A percentile compares a stretch with the other conserved stretches of the same genome.
Conservation (phyloP, 2,329 filamentous ascomycete species). For the Fusarium sp. region DNA sequence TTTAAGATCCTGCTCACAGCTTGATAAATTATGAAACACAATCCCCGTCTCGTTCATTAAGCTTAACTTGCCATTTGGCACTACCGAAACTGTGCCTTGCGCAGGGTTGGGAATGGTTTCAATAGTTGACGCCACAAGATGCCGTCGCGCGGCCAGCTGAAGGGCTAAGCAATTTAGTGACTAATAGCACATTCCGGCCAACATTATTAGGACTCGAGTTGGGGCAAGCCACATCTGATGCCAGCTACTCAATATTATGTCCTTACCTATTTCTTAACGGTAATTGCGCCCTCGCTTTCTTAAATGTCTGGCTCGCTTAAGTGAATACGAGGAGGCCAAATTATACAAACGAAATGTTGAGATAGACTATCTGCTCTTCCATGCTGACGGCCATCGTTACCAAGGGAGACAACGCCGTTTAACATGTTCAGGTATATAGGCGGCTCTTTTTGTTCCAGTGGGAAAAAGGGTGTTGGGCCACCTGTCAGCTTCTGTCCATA, state of each 20-base stretch:
- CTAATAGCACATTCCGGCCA: constrained; percentile 6
- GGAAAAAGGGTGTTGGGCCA: too few relatives aligned
- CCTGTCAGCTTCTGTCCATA: too few relatives aligned
- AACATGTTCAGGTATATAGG: too few relatives aligned
- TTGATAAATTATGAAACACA: background rate
- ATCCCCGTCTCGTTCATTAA: background rate
- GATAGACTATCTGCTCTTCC: too few relatives aligned
- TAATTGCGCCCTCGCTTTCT: too few relatives aligned
- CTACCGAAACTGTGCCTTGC: background rate
- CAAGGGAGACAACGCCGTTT: background rate
- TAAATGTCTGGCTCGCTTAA: too few relatives aligned
- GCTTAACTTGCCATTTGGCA: background rate
- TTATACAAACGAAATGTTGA: too few relatives aligned
- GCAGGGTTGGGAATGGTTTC: constrained; percentile 14
- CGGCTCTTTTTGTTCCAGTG: too few relatives aligned
- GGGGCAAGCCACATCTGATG: background rate
- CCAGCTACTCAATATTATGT: too few relatives aligned
- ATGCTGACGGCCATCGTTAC: background rate
- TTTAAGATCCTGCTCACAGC: too few relatives aligned
- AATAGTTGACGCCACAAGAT: constrained; percentile 24
- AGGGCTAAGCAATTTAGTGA: constrained; percentile 6
- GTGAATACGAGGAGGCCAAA: too few relatives aligned
- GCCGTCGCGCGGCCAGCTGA: constrained; percentile 5
- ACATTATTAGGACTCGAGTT: background rate
- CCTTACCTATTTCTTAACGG: too few relatives aligned